Evolutionary conservation across 768 basidiomycete species (phyloP), one percentile per base, ranked within the genome.

Genomic region (Pleurotus platypus): DNA sequence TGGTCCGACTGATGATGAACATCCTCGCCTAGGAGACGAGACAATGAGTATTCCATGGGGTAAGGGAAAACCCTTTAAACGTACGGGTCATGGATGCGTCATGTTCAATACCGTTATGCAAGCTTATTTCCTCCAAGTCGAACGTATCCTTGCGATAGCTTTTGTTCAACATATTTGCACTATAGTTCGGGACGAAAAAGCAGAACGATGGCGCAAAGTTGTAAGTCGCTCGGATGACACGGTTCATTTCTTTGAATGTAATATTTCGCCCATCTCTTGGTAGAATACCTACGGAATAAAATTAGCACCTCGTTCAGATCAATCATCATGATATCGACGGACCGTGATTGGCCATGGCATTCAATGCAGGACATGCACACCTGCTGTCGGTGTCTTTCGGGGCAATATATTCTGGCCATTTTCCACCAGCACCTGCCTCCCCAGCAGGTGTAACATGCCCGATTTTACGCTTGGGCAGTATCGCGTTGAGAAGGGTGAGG

Each of bases 331-430:
- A 43, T 24, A 4, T 35, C 4, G 6, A 58, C 72, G 30, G 39
- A 90, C 90, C 91, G 59, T 92, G 90, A 66, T 92, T 92, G 5
- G 90, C 89, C 81, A 93, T 75, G 0, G 88, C 86, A 61, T 93
- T 92, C 58, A 92, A 67, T 11, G 81, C 89, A 1, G 90, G 90
- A 61, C 90, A 92, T 1, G 85, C 81, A 59, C 82, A 81, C 2
- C 90, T 75, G 63, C 89, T 90, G 61, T 91, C 89, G 1, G 80
- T 82, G 7, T 83, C 76, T 57, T 68, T 69, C 8, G 87, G 79
- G 2, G 84, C 68, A 1, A 76, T 69, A 63, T 78, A 90, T 63
- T 85, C 82, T 0, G 89, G 88, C 89, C 89, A 92, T 46, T 75
- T 64, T 0, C 88, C 86, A 27, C 75, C 80, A 48, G 71, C 78